Conservation (phyloP, 1,284 basidiomycete species). For the Trametes polyzona region DNA sequence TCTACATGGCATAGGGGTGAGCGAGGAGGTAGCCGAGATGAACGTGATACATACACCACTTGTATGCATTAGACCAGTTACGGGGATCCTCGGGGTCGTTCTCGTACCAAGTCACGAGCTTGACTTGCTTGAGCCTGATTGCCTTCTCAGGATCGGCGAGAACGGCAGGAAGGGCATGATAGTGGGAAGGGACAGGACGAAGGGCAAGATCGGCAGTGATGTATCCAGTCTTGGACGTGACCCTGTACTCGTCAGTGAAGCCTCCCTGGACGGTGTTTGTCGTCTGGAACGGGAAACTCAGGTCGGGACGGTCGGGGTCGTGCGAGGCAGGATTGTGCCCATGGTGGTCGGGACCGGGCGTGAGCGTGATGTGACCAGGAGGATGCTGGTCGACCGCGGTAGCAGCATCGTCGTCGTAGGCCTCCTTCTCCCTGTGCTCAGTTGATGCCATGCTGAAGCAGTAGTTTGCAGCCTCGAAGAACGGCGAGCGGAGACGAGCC, state of each 20-base stretch:
- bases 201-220: slow-evolving; percentile 33
- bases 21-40: slow-evolving; percentile 42
- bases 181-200: slow-evolving; percentile 33
- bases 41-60: slow-evolving; percentile 47
- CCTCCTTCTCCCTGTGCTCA: slow-evolving; percentile 27
- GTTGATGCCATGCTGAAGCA: not conserved
- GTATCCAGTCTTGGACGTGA: slow-evolving; percentile 32
- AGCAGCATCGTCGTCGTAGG: slow-evolving; percentile 26
- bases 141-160: slow-evolving; percentile 40
- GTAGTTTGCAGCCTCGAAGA: not conserved
- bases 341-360: slow-evolving; percentile 1
- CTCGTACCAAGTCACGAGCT: slow-evolving; percentile 38
- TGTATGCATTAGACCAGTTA: slow-evolving; percentile 53
- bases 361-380: slow-evolving; percentile 12
- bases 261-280: slow-evolving; percentile 34
- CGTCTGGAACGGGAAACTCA: slow-evolving; percentile 38
- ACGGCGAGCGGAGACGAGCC: not conserved
- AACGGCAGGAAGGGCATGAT: slow-evolving; percentile 28
- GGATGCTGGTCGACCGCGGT: slow-evolving; percentile 5
- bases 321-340: slow-evolving; percentile 23
- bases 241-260: slow-evolving; percentile 40
- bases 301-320: slow-evolving; percentile 32
- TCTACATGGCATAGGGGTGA: slow-evolving; percentile 34
- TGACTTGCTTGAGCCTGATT: slow-evolving; percentile 33
- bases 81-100: slow-evolving; percentile 67